Percentiles rank a stretch among this genome's conserved stretches.
These are phyloP conservation scores for Monilinia fructicola DNA, from an alignment of 2,329 filamentous ascomycete species.

Conservation along the genomic window DNA sequence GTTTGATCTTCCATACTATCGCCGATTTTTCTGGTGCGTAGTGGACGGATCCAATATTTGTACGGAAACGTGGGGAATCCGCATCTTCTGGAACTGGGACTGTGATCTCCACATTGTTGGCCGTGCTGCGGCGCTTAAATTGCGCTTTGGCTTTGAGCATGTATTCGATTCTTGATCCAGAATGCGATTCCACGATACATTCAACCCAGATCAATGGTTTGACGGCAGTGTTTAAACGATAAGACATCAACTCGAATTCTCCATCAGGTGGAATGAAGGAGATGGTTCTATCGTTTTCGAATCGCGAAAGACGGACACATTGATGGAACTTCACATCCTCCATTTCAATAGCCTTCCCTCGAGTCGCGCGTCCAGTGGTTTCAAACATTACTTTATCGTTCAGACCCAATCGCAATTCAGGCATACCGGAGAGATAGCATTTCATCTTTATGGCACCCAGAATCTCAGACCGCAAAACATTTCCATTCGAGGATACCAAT, in stretches of 20 bases:
- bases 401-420: conserved; percentile 85
- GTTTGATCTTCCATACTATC: conserved; percentile 99
- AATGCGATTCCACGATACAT: conserved; percentile 94
- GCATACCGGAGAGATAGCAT: conserved; percentile 98
- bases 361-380: conserved; percentile 87
- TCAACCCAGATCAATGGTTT: conserved; percentile 99
- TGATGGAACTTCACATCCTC: conserved; percentile 99
- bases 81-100: conserved; percentile 97
- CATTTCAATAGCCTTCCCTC: conserved; percentile 98
- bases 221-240: conserved; percentile 96
- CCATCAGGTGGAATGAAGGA: conserved; percentile 98
- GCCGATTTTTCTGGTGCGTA: conserved; percentile 96
- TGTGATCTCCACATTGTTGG: conserved; percentile 97
- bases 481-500: conserved; percentile 89
- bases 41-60: conserved; percentile 95
- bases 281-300: conserved; percentile 98
- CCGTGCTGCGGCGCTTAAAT: conserved; percentile 95
- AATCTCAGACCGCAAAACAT: conserved; percentile 93
- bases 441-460: conserved; percentile 99
- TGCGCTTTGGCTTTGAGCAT: conserved; percentile 98
- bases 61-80: conserved; percentile 92
- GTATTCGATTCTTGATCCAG: conserved; percentile 93
- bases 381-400: conserved; percentile 99
- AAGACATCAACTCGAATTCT: conserved; percentile 99
- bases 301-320: conserved; percentile 90